Evolutionary conservation across 768 basidiomycete genomes (phyloP).

Genomic region (Mrakia hoshinonis): DNA sequence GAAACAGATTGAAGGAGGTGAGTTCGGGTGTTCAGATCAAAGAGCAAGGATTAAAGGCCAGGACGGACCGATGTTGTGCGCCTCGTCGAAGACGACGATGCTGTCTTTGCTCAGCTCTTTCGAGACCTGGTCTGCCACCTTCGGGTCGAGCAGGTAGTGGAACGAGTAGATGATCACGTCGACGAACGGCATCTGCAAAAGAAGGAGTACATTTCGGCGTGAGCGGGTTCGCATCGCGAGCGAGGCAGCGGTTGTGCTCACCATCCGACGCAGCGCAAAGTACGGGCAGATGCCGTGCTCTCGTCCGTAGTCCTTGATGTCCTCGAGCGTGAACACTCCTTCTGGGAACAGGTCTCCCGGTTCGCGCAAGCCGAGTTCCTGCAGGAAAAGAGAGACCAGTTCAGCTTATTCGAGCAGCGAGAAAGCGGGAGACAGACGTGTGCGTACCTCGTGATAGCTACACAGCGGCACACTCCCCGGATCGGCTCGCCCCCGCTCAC

Average conservation of each 20-base stretch:
- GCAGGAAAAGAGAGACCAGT: slow-evolving; percentile 25
- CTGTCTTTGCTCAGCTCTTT: slow-evolving; percentile 95
- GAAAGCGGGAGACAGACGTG: background rate
- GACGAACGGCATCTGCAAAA: slow-evolving; percentile 75
- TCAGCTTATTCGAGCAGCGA: background rate
- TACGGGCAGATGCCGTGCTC: slow-evolving; percentile 86
- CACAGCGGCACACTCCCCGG: slow-evolving; percentile 89
- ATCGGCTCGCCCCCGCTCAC: slow-evolving; percentile 71
- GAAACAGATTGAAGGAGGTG: background rate
- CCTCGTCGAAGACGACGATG: slow-evolving; percentile 98
- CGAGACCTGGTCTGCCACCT: slow-evolving; percentile 97
- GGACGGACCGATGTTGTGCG: slow-evolving; percentile 86
- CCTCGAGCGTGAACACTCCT: slow-evolving; percentile 90
- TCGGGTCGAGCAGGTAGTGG: slow-evolving; percentile 95
- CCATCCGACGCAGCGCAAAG: slow-evolving; percentile 93
- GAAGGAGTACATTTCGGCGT: background rate
- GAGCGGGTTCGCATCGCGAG: too few relatives aligned
- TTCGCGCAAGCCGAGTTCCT: slow-evolving; percentile 78
- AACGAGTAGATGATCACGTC: slow-evolving; percentile 98
- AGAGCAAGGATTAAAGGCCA: background rate
- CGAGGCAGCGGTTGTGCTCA: slow-evolving; percentile 43
- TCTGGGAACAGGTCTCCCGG: slow-evolving; percentile 70
- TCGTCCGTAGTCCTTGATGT: slow-evolving; percentile 77
- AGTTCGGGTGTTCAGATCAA: background rate
- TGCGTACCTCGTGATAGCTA: slow-evolving; percentile 82